Percentiles rank a stretch among this genome's conserved stretches.
Conservation (phyloP, 2,329 filamentous ascomycete species). For the Geosmithia putterillii region DNA sequence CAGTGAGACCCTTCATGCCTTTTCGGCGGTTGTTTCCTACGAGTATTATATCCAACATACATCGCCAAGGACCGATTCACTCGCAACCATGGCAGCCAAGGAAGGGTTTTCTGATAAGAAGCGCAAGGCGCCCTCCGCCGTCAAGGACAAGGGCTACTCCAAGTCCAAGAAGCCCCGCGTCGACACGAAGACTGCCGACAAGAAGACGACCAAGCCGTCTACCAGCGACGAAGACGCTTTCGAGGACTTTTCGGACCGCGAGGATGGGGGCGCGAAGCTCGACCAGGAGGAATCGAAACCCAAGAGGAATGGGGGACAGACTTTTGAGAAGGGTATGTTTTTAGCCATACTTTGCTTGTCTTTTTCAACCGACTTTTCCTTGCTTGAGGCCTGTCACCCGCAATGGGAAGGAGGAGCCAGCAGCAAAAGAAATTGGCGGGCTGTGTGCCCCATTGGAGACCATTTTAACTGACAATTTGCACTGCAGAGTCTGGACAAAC, state of each 20-base stretch:
- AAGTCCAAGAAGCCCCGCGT: conserved; percentile 17
- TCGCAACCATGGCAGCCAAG: conserved; percentile 33
- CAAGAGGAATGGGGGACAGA: conserved; percentile 16
- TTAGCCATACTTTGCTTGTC: not conserved
- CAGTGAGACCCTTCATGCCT: not conserved
- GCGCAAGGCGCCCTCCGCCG: conserved; percentile 37
- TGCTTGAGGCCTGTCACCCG: no score
- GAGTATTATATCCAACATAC: not conserved
- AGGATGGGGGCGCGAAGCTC: conserved; percentile 39
- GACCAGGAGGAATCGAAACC: conserved; percentile 19
- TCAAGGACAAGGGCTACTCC: conserved; percentile 29
- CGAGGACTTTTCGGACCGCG: conserved; percentile 34
- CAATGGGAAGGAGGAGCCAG: no score
- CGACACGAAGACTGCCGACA: conserved; percentile 22
- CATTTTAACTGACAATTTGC: not conserved
- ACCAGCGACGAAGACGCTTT: conserved; percentile 27
- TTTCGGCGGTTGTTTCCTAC: not conserved
- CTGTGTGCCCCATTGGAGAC: no score
- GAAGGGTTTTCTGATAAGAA: conserved; percentile 35
- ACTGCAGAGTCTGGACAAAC: conserved; percentile 35
- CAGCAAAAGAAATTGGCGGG: no score
- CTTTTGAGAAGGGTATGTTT: conserved; percentile 28
- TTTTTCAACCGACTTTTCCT: conserved; percentile 1
- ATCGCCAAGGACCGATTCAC: not conserved
- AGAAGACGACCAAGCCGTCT: conserved; percentile 8